These are phyloP conservation scores for Platismatia glauca DNA, from an alignment of 495 filamentous ascomycete species.

Conservation along the genomic window DNA sequence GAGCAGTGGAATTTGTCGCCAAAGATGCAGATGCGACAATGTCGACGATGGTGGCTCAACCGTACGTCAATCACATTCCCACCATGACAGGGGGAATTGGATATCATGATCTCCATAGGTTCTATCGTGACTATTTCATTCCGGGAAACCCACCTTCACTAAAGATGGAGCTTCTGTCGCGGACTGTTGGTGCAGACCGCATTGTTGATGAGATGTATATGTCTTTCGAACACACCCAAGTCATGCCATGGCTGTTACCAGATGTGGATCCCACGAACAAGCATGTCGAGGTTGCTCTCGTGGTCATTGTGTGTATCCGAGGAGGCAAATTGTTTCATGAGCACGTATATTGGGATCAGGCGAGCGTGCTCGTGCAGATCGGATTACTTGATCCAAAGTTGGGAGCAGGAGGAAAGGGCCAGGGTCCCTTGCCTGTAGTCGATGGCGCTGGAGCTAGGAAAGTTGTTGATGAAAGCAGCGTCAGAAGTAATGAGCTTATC, in stretches of 20 bases:
- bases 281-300: constrained; percentile 60
- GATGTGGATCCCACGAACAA: constrained; percentile 63
- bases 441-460: constrained; percentile 59
- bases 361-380: constrained; percentile 65
- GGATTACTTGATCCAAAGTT: constrained; percentile 62
- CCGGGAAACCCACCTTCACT: constrained; percentile 59
- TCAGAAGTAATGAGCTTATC: constrained; percentile 59
- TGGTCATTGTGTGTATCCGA: constrained; percentile 65
- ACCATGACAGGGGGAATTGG: constrained; percentile 70
- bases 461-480: constrained; percentile 51
- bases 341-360: constrained; percentile 85
- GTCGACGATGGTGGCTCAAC: constrained; percentile 43
- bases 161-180: constrained; percentile 58
- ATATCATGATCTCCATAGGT: constrained; percentile 51
- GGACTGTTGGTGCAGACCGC: constrained; percentile 56
- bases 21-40: constrained; percentile 37
- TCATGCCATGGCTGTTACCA: constrained; percentile 74
- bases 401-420: constrained; percentile 39
- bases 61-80: constrained; percentile 48
- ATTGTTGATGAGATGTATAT: constrained; percentile 52
- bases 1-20: constrained; percentile 24
- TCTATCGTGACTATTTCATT: constrained; percentile 70
- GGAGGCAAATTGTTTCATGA: constrained; percentile 71
- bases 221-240: constrained; percentile 60
- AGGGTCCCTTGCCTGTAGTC: constrained; percentile 60